phyloP scores from a whole-genome alignment of 441 rosid genomes.

The Populus hybrid region DNA sequence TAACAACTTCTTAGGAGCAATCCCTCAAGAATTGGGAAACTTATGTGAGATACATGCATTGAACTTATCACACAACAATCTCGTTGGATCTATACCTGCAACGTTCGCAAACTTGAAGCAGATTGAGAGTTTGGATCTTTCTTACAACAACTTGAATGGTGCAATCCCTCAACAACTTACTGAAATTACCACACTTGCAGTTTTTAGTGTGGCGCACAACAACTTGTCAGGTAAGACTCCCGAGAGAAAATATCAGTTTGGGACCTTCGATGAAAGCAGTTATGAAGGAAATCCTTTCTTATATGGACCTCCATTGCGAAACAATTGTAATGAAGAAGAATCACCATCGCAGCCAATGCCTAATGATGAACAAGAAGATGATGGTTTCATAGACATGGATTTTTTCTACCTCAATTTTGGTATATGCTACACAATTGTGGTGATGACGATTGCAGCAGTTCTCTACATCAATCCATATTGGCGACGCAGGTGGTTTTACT shows the following conservation, averaged over 20 bases:
- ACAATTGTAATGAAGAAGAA: not conserved
- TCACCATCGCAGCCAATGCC: not conserved
- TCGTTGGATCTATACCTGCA: conserved; percentile 10
- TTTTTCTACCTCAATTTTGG: not conserved
- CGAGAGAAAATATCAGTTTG: too few relatives aligned
- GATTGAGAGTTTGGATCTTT: conserved; percentile 18
- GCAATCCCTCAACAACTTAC: not conserved
- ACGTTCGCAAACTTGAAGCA: conserved; percentile 1
- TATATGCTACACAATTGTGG: not conserved
- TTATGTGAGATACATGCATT: not conserved
- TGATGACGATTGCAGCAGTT: not conserved
- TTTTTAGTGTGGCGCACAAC: conserved; percentile 6
- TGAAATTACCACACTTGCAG: not conserved
- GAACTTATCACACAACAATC: conserved; percentile 15
- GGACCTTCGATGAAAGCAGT: conserved; percentile 18
- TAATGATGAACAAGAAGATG: not conserved
- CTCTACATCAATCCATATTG: conserved; percentile 22
- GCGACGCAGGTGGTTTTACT: conserved; percentile 18
- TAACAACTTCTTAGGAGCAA: conserved; percentile 14
- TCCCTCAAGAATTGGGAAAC: not conserved
- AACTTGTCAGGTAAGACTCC: too few relatives aligned
- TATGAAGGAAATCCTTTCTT: conserved; percentile 20
- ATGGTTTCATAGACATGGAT: not conserved
- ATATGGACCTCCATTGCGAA: conserved; percentile 22
- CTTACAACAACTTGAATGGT: conserved; percentile 16